Base-by-base conservation (phyloP, 2,329 filamentous ascomycete genomes). In the Conoideocrella luteorostrata region DNA sequence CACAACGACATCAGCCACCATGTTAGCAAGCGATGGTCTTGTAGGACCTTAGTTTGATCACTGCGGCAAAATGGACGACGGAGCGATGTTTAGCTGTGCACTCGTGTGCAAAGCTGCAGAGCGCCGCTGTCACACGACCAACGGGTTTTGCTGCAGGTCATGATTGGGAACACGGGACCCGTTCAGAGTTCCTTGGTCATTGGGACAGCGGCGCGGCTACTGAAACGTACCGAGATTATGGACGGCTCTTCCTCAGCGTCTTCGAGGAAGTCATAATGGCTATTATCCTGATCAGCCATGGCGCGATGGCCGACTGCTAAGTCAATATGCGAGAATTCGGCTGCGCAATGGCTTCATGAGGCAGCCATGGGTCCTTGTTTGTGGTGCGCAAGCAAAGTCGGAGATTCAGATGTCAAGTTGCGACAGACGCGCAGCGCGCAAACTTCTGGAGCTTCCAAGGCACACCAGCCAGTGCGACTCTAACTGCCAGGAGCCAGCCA, bases 181-280 rank as follows among this genome's bases (percentile, higher is more conserved):
- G 7, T 34, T 18, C 11, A 18, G 32, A 18, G 5, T 34, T 15
- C 10, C 15, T 15, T 28, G 11, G 18, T 28, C n/a, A 29, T 13
- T 5, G 41, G 20, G 26, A 15, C 10, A 43, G n/a, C n/a, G 20
- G 22, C 13, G n/a, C 20, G 24, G 40, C 28, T 24, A n/a, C n/a
- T 28, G 9, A 10, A 28, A 54, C 53, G 38, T 51, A 67, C 64
- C 52, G 64, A 67, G 51, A 67, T 62, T 52, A 74, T 67, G 47
- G 70, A 71, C 59, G 68, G 67, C 54, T 74, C 70, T 53, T 71
- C 69, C 52, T 70, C 63, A 54, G 60, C 64, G 57, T 72, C 70
- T 46, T 71, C 68, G 42, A 66, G 59, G 56, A 70, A 71, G 55
- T 60, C 68, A 62, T 72, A 66, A 49, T 68, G 63, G 21, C 29